phyloP scores from a whole-genome alignment of 768 basidiomycete species.

The Cubamyces lactineus region DNA sequence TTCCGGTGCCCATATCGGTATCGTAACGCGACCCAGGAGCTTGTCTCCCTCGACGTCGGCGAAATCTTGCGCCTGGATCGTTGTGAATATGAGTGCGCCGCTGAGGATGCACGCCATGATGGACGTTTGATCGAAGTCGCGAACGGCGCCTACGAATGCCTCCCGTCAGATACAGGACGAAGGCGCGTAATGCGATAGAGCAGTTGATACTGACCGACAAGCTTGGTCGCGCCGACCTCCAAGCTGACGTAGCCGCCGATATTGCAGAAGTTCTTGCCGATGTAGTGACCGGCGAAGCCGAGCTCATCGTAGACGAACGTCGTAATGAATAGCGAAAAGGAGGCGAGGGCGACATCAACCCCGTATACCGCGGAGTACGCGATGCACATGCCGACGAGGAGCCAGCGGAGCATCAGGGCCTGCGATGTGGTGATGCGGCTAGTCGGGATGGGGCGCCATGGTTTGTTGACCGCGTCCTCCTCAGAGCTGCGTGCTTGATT shows the following conservation, averaged over 20 bases:
- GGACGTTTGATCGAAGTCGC: not conserved
- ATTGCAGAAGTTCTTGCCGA: conserved; percentile 38
- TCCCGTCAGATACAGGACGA: not conserved
- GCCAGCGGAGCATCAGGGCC: conserved; percentile 37
- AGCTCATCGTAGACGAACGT: conserved; percentile 38
- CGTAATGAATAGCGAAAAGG: conserved; percentile 16
- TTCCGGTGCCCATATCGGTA: conserved; percentile 10
- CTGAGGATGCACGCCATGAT: conserved; percentile 2
- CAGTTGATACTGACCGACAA: conserved; percentile 22
- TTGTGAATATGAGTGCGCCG: conserved; percentile 13
- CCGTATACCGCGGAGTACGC: conserved; percentile 11
- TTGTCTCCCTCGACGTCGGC: conserved; percentile 11
- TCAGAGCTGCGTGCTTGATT: conserved; percentile 34
- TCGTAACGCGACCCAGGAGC: conserved; percentile 1
- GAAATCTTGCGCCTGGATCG: conserved; percentile 17
- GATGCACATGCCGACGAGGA: conserved; percentile 33
- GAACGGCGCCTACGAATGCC: not conserved
- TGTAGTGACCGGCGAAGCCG: conserved; percentile 30
- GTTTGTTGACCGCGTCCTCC: conserved; percentile 40
- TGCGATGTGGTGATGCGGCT: conserved; percentile 34
- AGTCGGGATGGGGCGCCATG: conserved; percentile 43
- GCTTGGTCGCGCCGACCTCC: conserved; percentile 38
- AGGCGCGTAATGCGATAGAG: not conserved
- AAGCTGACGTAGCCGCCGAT: conserved; percentile 38
- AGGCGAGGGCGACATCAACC: conserved; percentile 20